Evolutionary conservation across 2,329 filamentous ascomycete genomes (phyloP), one percentile per base, ranked within the genome.

Genomic region (Teratosphaeria viscida): DNA sequence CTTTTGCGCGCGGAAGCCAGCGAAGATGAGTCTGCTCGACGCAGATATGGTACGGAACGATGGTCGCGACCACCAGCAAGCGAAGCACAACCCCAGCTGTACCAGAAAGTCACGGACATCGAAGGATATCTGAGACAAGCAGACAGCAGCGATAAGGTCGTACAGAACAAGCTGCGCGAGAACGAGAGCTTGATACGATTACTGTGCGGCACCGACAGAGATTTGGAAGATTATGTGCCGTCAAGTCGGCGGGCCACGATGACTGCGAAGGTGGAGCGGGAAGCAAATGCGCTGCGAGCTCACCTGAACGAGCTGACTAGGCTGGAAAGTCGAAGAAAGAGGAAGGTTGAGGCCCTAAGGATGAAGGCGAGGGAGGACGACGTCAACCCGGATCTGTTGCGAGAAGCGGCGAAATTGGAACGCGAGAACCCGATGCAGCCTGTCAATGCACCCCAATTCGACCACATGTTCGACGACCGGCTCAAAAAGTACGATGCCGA

Each of bases 391-490:
- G 89, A 91, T 56, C 87, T 99, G 3, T 79, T 96, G 26, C 82
- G 83, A 55, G 92, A 97, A 78, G 87, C 92, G 2, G 86, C 88
- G 39, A 85, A 91, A 8, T 79, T 97, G 12, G 94, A 97, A 75
- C 85, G 92, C 54, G 86, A 89, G 60, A 92, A 90, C 63, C 89
- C 91, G 0, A 89, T 89, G 75, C 91, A 92, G 43, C 83, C 85
- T 11, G 87, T 99, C 57, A 88, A 90, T 56, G 86, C 92, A 0
- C 88, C 89, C 2, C 91, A 96, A 68, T 97, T 99, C 69, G 94
- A 99, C 68, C 83, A 85, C 57, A 87, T 97, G 54, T 96, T 97
- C 65, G 90, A 95, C 67, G 82, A 85, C 65, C 85, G 91, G 1
- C 81, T 99, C 1, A 84, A 87, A 54, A 80, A 87, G 54, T 99